These are phyloP conservation scores for Antarctomyces pellizariae DNA, from an alignment of 495 filamentous ascomycete genomes.

Conservation along the genomic window DNA sequence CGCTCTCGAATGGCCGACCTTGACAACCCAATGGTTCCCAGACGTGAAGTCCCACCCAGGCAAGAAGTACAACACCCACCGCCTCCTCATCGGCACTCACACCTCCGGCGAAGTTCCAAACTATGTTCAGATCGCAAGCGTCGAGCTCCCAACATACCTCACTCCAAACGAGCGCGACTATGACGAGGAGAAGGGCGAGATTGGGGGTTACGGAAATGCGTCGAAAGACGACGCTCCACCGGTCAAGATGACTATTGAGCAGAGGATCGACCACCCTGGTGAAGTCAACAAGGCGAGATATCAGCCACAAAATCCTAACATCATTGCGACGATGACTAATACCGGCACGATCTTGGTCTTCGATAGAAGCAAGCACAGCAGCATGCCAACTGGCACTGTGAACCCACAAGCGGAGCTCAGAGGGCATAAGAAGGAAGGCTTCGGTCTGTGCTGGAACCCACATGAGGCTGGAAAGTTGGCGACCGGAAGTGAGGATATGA, in stretches of 20 bases:
- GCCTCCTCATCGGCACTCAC: constrained; percentile 83
- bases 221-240: constrained; percentile 25
- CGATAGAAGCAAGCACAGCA: constrained; percentile 83
- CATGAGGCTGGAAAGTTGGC: constrained; percentile 60
- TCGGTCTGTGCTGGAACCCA: constrained; percentile 81
- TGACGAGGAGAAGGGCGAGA: constrained; percentile 75
- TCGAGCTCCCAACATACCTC: constrained; percentile 67
- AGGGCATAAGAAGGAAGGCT: constrained; percentile 83
- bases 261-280: constrained; percentile 88
- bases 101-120: constrained; percentile 73
- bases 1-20: constrained; percentile 90
- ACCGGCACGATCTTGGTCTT: constrained; percentile 80
- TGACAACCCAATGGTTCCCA: constrained; percentile 95
- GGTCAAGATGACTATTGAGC: constrained; percentile 70
- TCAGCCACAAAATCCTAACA: constrained; percentile 89
- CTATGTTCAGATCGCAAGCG: constrained; percentile 82
- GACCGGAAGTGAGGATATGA: constrained; percentile 76
- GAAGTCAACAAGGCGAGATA: constrained; percentile 98
- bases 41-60: constrained; percentile 76
- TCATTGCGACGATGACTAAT: constrained; percentile 83
- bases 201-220: constrained; percentile 62
- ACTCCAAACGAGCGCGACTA: constrained; percentile 54
- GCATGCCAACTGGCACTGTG: constrained; percentile 41
- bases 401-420: constrained; percentile 64
- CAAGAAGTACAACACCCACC: constrained; percentile 71